Conservation (phyloP, 1,284 basidiomycete genomes). For the Rhodotorula mucilaginosa region DNA sequence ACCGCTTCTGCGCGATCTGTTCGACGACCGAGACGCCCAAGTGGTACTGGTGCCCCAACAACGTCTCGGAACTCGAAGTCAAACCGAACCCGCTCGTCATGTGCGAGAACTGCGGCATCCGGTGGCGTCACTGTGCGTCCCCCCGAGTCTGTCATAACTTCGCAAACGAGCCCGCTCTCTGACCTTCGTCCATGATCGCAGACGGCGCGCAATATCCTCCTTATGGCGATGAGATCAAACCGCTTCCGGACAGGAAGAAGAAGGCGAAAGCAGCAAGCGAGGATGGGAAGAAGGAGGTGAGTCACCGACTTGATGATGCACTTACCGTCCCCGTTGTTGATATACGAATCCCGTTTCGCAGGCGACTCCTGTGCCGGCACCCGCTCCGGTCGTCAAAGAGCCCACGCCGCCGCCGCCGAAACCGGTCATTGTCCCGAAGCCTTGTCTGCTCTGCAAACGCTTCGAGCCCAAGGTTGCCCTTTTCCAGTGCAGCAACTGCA, state of each 20-base stretch:
- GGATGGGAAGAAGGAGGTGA: conserved; percentile 15
- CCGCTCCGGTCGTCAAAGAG: conserved; percentile 10
- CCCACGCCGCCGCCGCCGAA: conserved; percentile 28
- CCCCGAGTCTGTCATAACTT: not conserved
- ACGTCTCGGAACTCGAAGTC: conserved; percentile 32
- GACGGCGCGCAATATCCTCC: conserved; percentile 41
- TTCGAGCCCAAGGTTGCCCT: conserved; percentile 39
- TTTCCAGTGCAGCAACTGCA: conserved; percentile 40
- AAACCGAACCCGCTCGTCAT: conserved; percentile 37
- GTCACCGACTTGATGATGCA: not conserved
- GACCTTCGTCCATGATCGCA: conserved; percentile 8
- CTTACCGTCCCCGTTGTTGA: no score
- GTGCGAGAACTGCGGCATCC: conserved; percentile 41
- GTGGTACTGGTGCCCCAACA: conserved; percentile 43
- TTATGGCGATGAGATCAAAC: conserved; percentile 28
- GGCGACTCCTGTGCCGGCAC: not conserved
- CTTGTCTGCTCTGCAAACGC: conserved; percentile 42
- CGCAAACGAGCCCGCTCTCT: not conserved
- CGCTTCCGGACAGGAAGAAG: conserved; percentile 1
- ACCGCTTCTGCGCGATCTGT: conserved; percentile 42
- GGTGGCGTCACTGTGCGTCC: conserved; percentile 43
- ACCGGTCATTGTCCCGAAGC: conserved; percentile 28
- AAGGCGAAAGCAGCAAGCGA: conserved; percentile 11
- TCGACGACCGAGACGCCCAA: conserved; percentile 15
- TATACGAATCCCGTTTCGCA: no score